These are phyloP conservation scores for Urtica urens DNA, from an alignment of 306 rosid genomes.

Conservation along the genomic window DNA sequence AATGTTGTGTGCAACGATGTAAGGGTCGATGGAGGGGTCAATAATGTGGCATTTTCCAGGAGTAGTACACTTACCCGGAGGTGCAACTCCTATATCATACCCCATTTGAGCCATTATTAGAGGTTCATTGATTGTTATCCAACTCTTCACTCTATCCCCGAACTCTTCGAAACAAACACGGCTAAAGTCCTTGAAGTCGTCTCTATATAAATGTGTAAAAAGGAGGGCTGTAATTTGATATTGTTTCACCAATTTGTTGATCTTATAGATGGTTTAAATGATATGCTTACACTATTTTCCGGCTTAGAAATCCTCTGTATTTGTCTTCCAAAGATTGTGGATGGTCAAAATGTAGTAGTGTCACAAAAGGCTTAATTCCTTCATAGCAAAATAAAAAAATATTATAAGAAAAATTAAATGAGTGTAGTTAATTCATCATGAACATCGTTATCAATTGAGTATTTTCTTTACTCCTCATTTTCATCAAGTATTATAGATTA, in stretches of 20 bases:
- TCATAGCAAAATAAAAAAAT: too few relatives aligned
- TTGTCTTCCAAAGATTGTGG: conserved; percentile 14
- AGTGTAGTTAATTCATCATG: too few relatives aligned
- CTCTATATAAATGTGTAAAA: background rate
- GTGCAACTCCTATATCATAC: conserved; percentile 16
- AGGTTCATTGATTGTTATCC: conserved; percentile 34
- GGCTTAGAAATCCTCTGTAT: conserved; percentile 11
- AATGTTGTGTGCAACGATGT: conserved; percentile 23
- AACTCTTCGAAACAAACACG: conserved; percentile 15
- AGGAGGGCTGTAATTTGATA: background rate
- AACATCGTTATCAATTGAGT: too few relatives aligned
- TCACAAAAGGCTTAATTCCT: conserved; percentile 18
- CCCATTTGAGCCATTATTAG: conserved; percentile 11
- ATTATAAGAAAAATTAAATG: too few relatives aligned
- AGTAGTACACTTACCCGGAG: conserved; percentile 27
- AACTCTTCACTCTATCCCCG: conserved; percentile 28
- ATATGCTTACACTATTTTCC: conserved; percentile 8
- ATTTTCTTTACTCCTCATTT: too few relatives aligned
- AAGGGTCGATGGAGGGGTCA: conserved; percentile 29
- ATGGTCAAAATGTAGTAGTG: conserved; percentile 11
- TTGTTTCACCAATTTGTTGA: background rate
- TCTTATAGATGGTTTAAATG: background rate
- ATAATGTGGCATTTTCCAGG: conserved; percentile 9
- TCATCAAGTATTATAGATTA: too few relatives aligned
- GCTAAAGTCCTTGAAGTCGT: conserved; percentile 16